Conservation (phyloP, 805 yeast species). For the Vanderwaltozyma yarrowii region DNA sequence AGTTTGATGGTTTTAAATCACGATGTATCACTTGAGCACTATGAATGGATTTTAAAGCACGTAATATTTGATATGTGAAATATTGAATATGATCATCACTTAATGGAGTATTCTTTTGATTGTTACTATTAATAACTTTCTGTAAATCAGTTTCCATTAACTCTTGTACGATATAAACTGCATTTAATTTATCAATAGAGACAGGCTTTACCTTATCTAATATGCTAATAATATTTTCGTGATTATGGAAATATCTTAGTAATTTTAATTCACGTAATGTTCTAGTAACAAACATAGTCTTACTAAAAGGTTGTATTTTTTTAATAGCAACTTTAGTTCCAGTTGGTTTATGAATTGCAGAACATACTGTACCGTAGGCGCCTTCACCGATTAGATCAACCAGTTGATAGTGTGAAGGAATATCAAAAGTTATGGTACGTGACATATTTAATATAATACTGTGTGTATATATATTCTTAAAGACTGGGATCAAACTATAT, state of each 20-base stretch:
- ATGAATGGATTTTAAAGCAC: slow-evolving; percentile 64
- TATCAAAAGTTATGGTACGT: slow-evolving; percentile 50
- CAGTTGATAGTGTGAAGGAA: slow-evolving; percentile 52
- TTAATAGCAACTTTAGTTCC: slow-evolving; percentile 64
- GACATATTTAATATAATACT: slow-evolving; percentile 18
- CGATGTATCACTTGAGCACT: slow-evolving; percentile 66
- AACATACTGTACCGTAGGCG: slow-evolving; percentile 71
- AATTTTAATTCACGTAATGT: slow-evolving; percentile 63
- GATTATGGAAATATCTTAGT: slow-evolving; percentile 51
- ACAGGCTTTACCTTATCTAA: slow-evolving; percentile 58
- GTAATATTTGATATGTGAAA: slow-evolving; percentile 56
- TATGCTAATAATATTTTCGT: slow-evolving; percentile 62
- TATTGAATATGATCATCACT: slow-evolving; percentile 63
- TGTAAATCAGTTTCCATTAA: slow-evolving; percentile 69
- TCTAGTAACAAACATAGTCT: slow-evolving; percentile 54
- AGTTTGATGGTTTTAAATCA: slow-evolving; percentile 67
- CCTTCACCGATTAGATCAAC: slow-evolving; percentile 64
- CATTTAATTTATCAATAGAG: slow-evolving; percentile 49
- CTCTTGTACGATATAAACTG: slow-evolving; percentile 69
- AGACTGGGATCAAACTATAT: too few relatives aligned
- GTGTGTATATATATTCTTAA: too few relatives aligned
- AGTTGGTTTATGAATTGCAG: slow-evolving; percentile 54
- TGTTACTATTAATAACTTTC: slow-evolving; percentile 46
- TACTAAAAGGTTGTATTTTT: slow-evolving; percentile 62
- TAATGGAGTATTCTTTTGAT: slow-evolving; percentile 25